Conservation (phyloP, 495 filamentous ascomycete species). For the Sporormia fimetaria region DNA sequence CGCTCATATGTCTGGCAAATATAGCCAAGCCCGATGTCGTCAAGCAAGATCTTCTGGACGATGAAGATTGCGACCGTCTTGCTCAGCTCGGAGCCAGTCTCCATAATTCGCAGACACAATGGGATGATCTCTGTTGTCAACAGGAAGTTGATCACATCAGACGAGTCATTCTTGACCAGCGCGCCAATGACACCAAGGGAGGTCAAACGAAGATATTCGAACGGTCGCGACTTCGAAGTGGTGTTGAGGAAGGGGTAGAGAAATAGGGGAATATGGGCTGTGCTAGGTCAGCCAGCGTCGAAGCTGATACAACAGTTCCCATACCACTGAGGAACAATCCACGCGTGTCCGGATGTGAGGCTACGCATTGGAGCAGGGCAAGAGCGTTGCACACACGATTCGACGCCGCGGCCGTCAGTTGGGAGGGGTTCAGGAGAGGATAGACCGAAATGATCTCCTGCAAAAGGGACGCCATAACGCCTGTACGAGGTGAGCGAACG, state of each 20-base stretch:
- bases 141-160: constrained; percentile 97
- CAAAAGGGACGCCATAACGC: constrained; percentile 93
- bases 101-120: constrained; percentile 96
- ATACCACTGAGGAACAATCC: constrained; percentile 84
- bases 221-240: constrained; percentile 93
- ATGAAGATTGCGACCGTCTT: constrained; percentile 99
- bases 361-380: constrained; percentile 92
- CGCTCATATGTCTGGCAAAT: constrained; percentile 98
- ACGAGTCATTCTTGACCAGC: constrained; percentile 96
- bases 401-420: constrained; percentile 89
- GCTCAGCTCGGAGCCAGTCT: constrained; percentile 95
- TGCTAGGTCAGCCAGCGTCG: constrained; percentile 7
- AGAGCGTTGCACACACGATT: constrained; percentile 98
- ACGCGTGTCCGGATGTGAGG: constrained; percentile 92
- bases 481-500: constrained; percentile 37
- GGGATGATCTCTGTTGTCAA: constrained; percentile 98
- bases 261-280: constrained; percentile 97
- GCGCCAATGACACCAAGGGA: constrained; percentile 98
- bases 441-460: constrained; percentile 99
- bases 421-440: constrained; percentile 87
- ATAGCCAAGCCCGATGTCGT: constrained; percentile 94
- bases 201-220: constrained; percentile 94
- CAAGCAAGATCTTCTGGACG: constrained; percentile 97
- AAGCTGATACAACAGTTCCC: constrained; percentile 11
- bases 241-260: constrained; percentile 98